Evolutionary conservation across 257 asterid species (phyloP).

Genomic region (Nicotiana obtusifolia): DNA sequence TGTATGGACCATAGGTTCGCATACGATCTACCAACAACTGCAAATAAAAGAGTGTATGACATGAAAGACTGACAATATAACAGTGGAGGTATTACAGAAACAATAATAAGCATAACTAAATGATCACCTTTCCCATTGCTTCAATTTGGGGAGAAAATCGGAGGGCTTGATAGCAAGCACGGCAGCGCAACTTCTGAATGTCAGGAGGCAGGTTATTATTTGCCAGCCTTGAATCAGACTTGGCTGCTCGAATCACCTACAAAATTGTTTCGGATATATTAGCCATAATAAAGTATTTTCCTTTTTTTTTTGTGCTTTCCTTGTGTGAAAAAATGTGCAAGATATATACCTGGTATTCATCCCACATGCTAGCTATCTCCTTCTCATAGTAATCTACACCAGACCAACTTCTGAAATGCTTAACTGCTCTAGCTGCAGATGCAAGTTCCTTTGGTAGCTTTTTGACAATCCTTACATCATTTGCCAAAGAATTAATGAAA

Average conservation of each 20-base stretch:
- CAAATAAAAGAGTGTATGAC: conserved; percentile 8
- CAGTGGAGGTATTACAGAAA: background rate
- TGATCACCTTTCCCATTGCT: conserved; percentile 79
- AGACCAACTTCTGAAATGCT: conserved; percentile 95
- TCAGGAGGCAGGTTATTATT: conserved; percentile 89
- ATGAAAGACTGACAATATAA: background rate
- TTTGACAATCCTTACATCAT: conserved; percentile 64
- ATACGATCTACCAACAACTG: conserved; percentile 83
- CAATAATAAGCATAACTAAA: background rate
- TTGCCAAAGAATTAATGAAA: conserved; percentile 62
- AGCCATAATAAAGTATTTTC: background rate
- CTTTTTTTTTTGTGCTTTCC: background rate
- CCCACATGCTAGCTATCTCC: conserved; percentile 77
- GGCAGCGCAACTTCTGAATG: conserved; percentile 84
- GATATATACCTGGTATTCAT: conserved; percentile 29
- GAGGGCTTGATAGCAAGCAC: conserved; percentile 87
- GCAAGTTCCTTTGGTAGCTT: conserved; percentile 58
- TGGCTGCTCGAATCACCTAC: conserved; percentile 91
- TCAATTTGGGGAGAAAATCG: conserved; percentile 78
- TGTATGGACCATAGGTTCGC: conserved; percentile 67
- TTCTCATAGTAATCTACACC: conserved; percentile 70
- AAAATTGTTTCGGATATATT: background rate
- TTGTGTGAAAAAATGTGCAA: background rate
- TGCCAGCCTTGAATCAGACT: conserved; percentile 89
- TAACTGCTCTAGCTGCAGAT: conserved; percentile 58